Base-by-base conservation (phyloP, 2,329 filamentous ascomycete genomes). In the Ceratocystis eucalypticola region DNA sequence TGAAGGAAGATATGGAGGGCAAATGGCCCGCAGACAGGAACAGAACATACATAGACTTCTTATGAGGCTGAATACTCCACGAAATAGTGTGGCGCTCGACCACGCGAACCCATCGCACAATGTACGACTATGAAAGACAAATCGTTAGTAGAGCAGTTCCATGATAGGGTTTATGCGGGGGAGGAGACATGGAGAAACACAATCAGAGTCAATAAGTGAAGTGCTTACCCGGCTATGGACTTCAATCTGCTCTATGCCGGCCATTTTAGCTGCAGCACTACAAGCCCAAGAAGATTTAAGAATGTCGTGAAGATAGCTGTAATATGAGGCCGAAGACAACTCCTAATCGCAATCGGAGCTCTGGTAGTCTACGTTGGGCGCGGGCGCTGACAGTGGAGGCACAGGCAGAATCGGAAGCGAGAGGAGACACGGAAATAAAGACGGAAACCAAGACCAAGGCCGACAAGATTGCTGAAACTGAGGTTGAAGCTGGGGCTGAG, bases 31-130 rank as follows among this genome's bases (percentile, higher is more conserved):
- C 61, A 59, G 37, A 62, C 33, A 59, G 7, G 12, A n/a, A 22
- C 28, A 63, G 44, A 67, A 71, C 78, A 72, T 77, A 88, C 85
- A 99, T 88, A 68, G 93, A 96, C 78, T 96, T 97, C 79, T 96
- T 97, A 76, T 97, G 91, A 55, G 94, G 94, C 74, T 97, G 92
- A 48, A 99, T 85, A 73, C 91, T 96, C 94, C 94, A 99, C 17
- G 92, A 96, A 72, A 99, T 91, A 63, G 92, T 96, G 75, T 96
- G 88, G 65, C 88, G 88, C 70, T 91, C 87, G 66, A 91, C 87
- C 71, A 96, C 93, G 74, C 91, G 88, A 71, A 96, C 89, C 93
- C 94, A 99, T 73, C 94, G 91, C 67, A 99, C 90, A 71, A 99
- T 91, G 78, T 99, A 99, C 70, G 91, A 96, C 94, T 97, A 71